Evolutionary conservation across 345 rosid species (phyloP).

Genomic region (Nasturtium officinale): DNA sequence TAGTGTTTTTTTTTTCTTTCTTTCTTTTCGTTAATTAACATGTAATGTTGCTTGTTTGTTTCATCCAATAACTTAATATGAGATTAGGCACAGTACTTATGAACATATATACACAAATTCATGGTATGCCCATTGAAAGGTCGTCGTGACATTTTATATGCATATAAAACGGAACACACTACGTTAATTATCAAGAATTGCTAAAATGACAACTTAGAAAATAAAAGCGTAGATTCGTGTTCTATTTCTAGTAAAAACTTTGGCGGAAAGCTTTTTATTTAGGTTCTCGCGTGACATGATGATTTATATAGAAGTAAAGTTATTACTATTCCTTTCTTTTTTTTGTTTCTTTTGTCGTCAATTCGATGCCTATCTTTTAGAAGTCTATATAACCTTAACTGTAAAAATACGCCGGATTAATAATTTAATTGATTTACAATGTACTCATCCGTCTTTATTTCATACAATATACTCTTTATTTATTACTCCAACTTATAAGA

Average conservation of each 20-base stretch:
- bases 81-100: slow-evolving; percentile 31
- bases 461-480: neutral
- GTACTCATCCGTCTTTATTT: neutral
- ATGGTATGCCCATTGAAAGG: slow-evolving; percentile 35
- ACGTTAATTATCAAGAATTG: neutral
- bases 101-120: slow-evolving; percentile 12
- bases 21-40: neutral
- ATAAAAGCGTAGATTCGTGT: neutral
- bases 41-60: slow-evolving; percentile 26
- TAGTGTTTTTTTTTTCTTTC: too few relatives aligned
- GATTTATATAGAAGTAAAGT: neutral
- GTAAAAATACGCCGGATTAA: neutral
- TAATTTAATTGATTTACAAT: neutral
- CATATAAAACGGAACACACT: neutral
- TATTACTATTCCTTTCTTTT: neutral
- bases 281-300: neutral
- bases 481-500: neutral
- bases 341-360: too few relatives aligned
- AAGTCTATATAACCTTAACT: too few relatives aligned
- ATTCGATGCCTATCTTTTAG: neutral
- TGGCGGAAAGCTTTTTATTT: neutral
- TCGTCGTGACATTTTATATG: slow-evolving; percentile 6
- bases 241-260: neutral
- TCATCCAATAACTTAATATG: slow-evolving; percentile 25
- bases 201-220: neutral